These are phyloP conservation scores for Pneumocystis oryctolagi DNA, from an alignment of 1,139 yeast species.

Conservation along the genomic window DNA sequence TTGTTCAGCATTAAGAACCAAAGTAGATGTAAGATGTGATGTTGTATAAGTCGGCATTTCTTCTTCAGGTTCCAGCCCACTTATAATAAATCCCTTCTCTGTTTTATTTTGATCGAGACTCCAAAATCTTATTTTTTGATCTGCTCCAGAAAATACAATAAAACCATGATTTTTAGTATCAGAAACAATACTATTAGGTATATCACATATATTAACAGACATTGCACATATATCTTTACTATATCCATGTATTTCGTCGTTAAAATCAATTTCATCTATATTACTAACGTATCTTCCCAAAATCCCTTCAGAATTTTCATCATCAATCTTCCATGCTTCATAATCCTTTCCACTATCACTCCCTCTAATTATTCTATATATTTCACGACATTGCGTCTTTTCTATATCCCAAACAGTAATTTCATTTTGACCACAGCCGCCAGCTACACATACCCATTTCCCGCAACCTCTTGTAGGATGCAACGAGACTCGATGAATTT, in stretches of 20 bases:
- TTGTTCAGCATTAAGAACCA: slow-evolving; percentile 21
- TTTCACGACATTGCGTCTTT: slow-evolving; percentile 44
- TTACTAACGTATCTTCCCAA: slow-evolving; percentile 11
- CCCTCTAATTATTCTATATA: slow-evolving; percentile 22
- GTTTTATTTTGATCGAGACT: slow-evolving; percentile 26
- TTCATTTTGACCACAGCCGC: slow-evolving; percentile 47
- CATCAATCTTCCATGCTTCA: slow-evolving; percentile 15
- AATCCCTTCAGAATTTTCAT: slow-evolving; percentile 15
- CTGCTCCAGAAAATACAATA: slow-evolving; percentile 28
- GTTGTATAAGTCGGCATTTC: slow-evolving; percentile 23
- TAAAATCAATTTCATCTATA: slow-evolving; percentile 3
- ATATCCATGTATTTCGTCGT: background rate
- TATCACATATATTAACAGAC: background rate
- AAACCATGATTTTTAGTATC: slow-evolving; percentile 14
- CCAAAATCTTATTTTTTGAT: slow-evolving; percentile 35
- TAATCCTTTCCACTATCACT: slow-evolving; percentile 11
- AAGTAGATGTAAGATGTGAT: slow-evolving; percentile 25
- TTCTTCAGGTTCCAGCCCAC: slow-evolving; percentile 22
- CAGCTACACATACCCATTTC: slow-evolving; percentile 40
- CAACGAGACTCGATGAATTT: slow-evolving; percentile 33
- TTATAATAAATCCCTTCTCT: slow-evolving; percentile 29
- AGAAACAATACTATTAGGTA: slow-evolving; percentile 1
- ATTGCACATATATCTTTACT: background rate
- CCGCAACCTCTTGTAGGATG: slow-evolving; percentile 31
- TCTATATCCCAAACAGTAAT: slow-evolving; percentile 68